These are phyloP conservation scores for Petasospora fabianii DNA, from an alignment of 1,139 yeast genomes.

Conservation along the genomic window DNA sequence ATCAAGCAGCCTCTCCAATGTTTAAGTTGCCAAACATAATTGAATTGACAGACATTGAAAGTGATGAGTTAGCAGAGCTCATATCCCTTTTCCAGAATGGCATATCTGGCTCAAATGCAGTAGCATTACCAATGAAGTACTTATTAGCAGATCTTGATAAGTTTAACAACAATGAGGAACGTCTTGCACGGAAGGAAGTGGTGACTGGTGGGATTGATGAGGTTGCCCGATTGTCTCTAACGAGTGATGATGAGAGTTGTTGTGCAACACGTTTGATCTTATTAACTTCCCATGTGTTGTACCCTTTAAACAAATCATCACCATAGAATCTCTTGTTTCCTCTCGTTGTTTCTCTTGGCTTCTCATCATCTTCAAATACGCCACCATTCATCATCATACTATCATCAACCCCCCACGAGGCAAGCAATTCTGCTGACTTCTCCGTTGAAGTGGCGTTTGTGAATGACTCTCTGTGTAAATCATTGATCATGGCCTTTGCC, in stretches of 20 bases:
- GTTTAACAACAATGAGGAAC: conserved; percentile 20
- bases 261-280: conserved; percentile 25
- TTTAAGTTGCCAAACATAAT: conserved; percentile 25
- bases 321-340: conserved; percentile 19
- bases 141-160: conserved; percentile 21
- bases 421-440: conserved; percentile 19
- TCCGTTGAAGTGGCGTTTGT: conserved; percentile 1
- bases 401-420: conserved; percentile 30
- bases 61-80: conserved; percentile 26
- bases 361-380: conserved; percentile 1
- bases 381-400: conserved; percentile 13
- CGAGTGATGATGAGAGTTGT: conserved; percentile 22
- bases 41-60: conserved; percentile 25
- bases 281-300: conserved; percentile 23
- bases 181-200: conserved; percentile 6
- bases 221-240: conserved; percentile 11
- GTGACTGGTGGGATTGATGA: not conserved
- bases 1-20: conserved; percentile 21
- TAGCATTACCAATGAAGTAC: conserved; percentile 10
- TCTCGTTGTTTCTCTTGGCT: not conserved
- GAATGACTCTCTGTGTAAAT: conserved; percentile 17
- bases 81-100: conserved; percentile 26
- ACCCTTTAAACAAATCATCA: conserved; percentile 23
- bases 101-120: conserved; percentile 7
- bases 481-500: conserved; percentile 22